These are phyloP conservation scores for Cokeromyces recurvatus DNA, from an alignment of 371 early-diverging fungal genomes.

Conservation along the genomic window DNA sequence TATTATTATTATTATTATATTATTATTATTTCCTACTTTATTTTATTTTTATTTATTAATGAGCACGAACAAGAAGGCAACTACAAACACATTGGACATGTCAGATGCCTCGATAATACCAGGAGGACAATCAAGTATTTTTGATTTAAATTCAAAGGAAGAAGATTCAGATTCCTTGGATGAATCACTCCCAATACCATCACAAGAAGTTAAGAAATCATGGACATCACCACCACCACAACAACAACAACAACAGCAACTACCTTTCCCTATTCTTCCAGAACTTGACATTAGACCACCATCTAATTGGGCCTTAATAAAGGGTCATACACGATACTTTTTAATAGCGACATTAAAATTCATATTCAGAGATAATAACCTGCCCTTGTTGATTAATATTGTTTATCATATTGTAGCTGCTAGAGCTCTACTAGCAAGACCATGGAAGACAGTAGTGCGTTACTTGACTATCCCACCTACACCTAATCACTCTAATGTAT, in stretches of 20 bases:
- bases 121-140: too few relatives aligned
- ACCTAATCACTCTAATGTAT: not conserved
- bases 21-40: too few relatives aligned
- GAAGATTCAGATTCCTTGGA: too few relatives aligned
- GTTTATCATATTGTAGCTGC: constrained; percentile 32
- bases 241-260: too few relatives aligned
- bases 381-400: constrained; percentile 32
- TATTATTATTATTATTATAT: too few relatives aligned
- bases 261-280: not conserved
- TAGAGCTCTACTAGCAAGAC: constrained; percentile 17
- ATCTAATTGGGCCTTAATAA: constrained; percentile 17
- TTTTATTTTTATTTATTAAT: too few relatives aligned
- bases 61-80: too few relatives aligned
- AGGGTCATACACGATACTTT: constrained; percentile 22
- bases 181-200: too few relatives aligned
- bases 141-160: too few relatives aligned
- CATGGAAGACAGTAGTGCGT: constrained; percentile 15
- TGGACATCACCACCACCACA: too few relatives aligned
- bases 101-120: constrained; percentile 30
- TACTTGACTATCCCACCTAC: constrained; percentile 12
- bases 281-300: constrained; percentile 5
- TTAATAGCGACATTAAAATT: constrained; percentile 15
- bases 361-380: constrained; percentile 39
- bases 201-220: too few relatives aligned
- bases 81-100: too few relatives aligned